A percentile compares a stretch with the other conserved stretches of the same genome.
Conservation (phyloP, 257 asterid genomes). For the Petunia secreta region DNA sequence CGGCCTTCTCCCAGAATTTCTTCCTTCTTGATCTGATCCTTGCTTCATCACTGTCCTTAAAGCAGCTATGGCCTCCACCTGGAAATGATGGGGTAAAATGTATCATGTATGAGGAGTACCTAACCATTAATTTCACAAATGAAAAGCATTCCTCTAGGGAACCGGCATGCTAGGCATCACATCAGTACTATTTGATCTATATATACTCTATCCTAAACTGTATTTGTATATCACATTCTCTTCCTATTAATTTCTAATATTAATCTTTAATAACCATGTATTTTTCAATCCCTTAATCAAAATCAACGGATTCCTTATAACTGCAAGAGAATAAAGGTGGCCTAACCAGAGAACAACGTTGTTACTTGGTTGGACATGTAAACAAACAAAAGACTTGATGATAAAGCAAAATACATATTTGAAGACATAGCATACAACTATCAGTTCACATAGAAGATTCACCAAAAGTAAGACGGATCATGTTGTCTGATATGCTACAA, state of each 20-base stretch:
- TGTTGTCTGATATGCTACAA: too few species aligned
- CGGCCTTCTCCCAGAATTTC: slow-evolving; percentile 94
- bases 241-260: neutral
- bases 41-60: slow-evolving; percentile 89
- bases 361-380: slow-evolving; percentile 4
- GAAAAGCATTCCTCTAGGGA: neutral
- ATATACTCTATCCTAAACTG: neutral
- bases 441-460: neutral
- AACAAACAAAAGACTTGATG: neutral
- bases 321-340: slow-evolving; percentile 11
- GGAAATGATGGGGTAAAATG: slow-evolving; percentile 8
- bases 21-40: slow-evolving; percentile 72
- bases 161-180: neutral
- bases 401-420: neutral
- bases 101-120: neutral
- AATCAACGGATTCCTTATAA: neutral
- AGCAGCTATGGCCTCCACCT: slow-evolving; percentile 99
- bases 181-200: neutral
- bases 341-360: neutral
- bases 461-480: neutral
- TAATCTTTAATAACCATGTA: too few species aligned
- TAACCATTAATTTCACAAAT: slow-evolving; percentile 9
- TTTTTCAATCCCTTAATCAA: slow-evolving; percentile 7
- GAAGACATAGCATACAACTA: neutral
- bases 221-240: neutral